Evolutionary conservation across 441 rosid species (phyloP), one percentile per base, ranked within the genome.

Genomic region (Kokia cookei): DNA sequence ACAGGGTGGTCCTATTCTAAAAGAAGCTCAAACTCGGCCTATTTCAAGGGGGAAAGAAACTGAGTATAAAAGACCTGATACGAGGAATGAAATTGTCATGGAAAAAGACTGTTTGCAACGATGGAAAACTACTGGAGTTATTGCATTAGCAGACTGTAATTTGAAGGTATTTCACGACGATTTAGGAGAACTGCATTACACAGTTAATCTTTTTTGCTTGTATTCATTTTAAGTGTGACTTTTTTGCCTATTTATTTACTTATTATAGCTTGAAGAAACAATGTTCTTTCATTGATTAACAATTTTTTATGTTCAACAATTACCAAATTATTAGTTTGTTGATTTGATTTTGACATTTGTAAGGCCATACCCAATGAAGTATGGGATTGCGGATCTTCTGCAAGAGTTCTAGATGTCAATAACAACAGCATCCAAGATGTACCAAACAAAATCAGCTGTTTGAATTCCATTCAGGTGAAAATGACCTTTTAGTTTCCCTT

Each of bases 341-440:
- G 69, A 43, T 78, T 81, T 69, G 43, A 68, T 74, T 35, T 71
- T 19, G 22, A 19, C 22, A 19, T 19, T 19, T 53, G 65, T n/a
- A 59, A 91, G 99, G 84, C 77, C 75, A 85, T 95, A 90, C 98
- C 98, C 0, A 87, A 87, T 61, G 92, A 91, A 77, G 89, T 91
- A 27, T 90, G 97, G 97, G 75, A 73, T 24, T 85, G 89, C 71
- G 93, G 91, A 82, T 75, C 88, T 64, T 82, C 78, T 59, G 77
- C 79, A 10, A 88, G 93, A 86, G 84, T 90, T 73, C 85, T 93
- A 54, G 91, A 89, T 76, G n/a, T 89, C 61, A 84, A 87, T 60
- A 86, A 86, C 82, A 95, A 93, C 74, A 75, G 62, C 67, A 83
- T 95, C 79, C 83, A 78, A 57, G 80, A 69, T 70, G 78, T 93